Base-by-base conservation (phyloP, 2,329 filamentous ascomycete genomes). In the Orbilia ellipsospora region DNA sequence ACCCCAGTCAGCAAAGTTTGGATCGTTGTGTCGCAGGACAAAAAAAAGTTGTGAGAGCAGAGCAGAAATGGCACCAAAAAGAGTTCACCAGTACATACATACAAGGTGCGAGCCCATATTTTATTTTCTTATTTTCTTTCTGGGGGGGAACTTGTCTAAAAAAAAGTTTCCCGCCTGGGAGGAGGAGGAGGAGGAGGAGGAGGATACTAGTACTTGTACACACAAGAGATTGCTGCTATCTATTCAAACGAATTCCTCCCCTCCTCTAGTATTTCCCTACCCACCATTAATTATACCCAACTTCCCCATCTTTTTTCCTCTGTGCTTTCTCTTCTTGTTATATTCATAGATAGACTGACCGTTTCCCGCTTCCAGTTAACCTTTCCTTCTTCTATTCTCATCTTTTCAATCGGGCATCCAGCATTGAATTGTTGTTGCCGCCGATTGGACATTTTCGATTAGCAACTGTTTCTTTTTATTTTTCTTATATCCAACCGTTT, bases 221-320 rank as follows among this genome's bases (percentile, higher is more conserved):
- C 69, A 68, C 45, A 55, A 64, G 67, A 62, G 63, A 73, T 61
- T 66, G 69, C 44, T 67, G 63, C 70, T 68, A 62, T 63, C 62
- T 67, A 74, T 74, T 74, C 63, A 51, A 59, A 74, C 70, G 70
- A 74, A 74, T 74, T 74, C 70, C 70, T 74, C 70, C 69, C 69
- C 69, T 67, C 63, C 63, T 15, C 44, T 48, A 36, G 48, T 44
- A 42, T 63, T 68, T 55, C 51, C 70, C 70, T 67, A 63, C 70
- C 70, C 70, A 67, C 69, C 69, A 74, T 57, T 63, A 67, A 68
- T 67, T 60, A 68, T 68, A 74, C 70, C 63, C 62, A 63, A 52
- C 70, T 74, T 74, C 70, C 70, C 70, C 70, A 60, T 74, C 69
- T 74, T 74, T 67, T 51, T 69, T 40, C 31, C 31, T 2, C 31